Evolutionary conservation across 2,329 filamentous ascomycete genomes (phyloP).

Genomic region (Pseudogymnoascus sp.): DNA sequence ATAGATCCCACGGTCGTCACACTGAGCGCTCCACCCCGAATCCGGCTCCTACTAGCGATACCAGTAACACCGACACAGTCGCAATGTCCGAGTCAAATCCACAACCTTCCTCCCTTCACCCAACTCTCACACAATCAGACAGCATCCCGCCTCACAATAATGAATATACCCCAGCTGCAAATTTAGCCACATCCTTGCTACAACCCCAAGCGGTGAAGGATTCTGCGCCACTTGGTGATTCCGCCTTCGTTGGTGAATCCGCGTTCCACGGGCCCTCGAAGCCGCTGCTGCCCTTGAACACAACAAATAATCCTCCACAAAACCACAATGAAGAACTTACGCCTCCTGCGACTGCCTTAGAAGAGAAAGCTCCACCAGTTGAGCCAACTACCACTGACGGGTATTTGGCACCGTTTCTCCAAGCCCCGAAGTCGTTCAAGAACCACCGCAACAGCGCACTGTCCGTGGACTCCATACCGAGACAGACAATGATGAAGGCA

Average conservation of each 20-base stretch:
- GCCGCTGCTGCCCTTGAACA: slow-evolving; percentile 36
- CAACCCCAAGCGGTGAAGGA: not conserved
- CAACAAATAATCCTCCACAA: slow-evolving; percentile 24
- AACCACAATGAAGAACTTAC: slow-evolving; percentile 6
- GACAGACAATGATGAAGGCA: slow-evolving; percentile 77
- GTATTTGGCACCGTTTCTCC: slow-evolving; percentile 22
- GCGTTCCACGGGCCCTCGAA: slow-evolving; percentile 37
- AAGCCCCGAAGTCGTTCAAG: slow-evolving; percentile 16
- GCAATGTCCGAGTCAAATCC: not conserved
- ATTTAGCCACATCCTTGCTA: slow-evolving; percentile 10
- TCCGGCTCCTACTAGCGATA: not conserved
- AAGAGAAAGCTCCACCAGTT: not conserved
- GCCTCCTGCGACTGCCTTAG: slow-evolving; percentile 9
- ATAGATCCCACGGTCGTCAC: not conserved
- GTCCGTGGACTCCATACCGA: slow-evolving; percentile 46
- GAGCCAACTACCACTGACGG: slow-evolving; percentile 8
- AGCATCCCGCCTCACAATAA: not conserved
- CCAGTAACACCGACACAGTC: not conserved
- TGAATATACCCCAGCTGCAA: slow-evolving; percentile 13
- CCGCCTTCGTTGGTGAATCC: slow-evolving; percentile 30
- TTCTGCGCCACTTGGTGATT: slow-evolving; percentile 13
- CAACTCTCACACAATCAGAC: not conserved
- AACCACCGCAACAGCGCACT: slow-evolving; percentile 27
- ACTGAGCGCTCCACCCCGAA: not conserved
- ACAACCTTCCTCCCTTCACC: not conserved